Percentiles rank a stretch among this genome's conserved stretches.
Evolutionary conservation across 495 filamentous ascomycete species (phyloP).

Genomic region (Chaetomium cochliodes): DNA sequence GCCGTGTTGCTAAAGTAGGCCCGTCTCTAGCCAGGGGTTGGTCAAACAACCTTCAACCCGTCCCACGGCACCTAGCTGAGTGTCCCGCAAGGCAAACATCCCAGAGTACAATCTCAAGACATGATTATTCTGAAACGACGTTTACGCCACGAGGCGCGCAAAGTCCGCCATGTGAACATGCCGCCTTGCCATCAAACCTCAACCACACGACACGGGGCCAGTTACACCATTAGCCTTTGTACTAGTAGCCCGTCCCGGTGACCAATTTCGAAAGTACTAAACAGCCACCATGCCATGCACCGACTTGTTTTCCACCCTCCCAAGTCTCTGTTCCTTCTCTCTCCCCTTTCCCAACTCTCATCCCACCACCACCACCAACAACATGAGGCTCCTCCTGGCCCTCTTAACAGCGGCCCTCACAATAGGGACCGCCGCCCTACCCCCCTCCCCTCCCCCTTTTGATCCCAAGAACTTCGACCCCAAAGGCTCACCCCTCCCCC

Average conservation of each 20-base stretch:
- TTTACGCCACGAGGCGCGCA: not conserved
- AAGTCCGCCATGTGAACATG: not conserved
- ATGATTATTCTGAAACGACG: not conserved
- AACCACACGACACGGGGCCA: not conserved
- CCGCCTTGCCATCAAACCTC: not conserved
- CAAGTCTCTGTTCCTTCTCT: not conserved
- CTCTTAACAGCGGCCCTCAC: not conserved
- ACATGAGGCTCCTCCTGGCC: not conserved
- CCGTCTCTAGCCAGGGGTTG: not conserved
- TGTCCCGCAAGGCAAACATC: not conserved
- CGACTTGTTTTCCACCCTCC: not conserved
- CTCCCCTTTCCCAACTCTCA: not conserved
- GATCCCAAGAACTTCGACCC: not conserved
- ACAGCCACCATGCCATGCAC: not conserved
- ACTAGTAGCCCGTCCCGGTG: not conserved
- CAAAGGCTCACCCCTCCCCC: too few species aligned
- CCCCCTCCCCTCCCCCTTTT: not conserved
- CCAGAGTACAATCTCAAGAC: not conserved
- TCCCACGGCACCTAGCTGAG: not conserved
- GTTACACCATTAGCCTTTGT: not conserved
- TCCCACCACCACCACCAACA: not conserved
- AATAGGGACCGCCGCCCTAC: not conserved
- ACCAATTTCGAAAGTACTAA: not conserved
- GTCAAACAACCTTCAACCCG: not conserved
- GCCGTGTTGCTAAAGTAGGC: conserved; percentile 4